Conservation (phyloP, 306 rosid species). For the Carpinus viminea region DNA sequence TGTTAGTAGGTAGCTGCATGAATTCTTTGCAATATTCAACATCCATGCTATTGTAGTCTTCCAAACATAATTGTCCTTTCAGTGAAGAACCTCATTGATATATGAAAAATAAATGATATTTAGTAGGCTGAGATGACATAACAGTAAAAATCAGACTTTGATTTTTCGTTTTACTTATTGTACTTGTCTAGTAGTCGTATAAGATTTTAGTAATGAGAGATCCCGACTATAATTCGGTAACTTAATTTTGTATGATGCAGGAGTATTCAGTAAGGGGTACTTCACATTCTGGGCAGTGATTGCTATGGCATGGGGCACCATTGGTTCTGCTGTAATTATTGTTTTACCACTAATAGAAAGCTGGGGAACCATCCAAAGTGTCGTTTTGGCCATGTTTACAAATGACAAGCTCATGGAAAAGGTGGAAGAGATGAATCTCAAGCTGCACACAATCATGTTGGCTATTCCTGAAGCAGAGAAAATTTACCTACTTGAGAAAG, state of each 20-base stretch:
- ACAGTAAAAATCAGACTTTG: no score
- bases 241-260: slow-evolving; percentile 38
- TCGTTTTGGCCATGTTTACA: slow-evolving; percentile 69
- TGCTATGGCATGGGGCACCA: slow-evolving; percentile 87
- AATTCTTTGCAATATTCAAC: not conserved
- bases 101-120: not conserved
- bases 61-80: not conserved
- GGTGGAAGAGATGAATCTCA: slow-evolving; percentile 71
- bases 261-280: slow-evolving; percentile 67
- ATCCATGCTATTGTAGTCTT: not conserved
- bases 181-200: no score
- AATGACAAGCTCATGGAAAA: slow-evolving; percentile 73
- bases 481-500: slow-evolving; percentile 69
- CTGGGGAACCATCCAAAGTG: slow-evolving; percentile 63
- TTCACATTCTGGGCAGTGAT: slow-evolving; percentile 86
- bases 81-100: not conserved
- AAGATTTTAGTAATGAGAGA: not conserved
- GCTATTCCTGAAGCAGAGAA: slow-evolving; percentile 80
- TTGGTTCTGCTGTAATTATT: slow-evolving; percentile 77
- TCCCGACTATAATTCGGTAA: not conserved
- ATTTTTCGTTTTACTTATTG: no score
- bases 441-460: slow-evolving; percentile 59
- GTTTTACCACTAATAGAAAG: slow-evolving; percentile 70
- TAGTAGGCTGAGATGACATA: no score
- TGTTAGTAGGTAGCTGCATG: not conserved